phyloP scores from a whole-genome alignment of 768 basidiomycete genomes.

The Paxillus rubicundulus region DNA sequence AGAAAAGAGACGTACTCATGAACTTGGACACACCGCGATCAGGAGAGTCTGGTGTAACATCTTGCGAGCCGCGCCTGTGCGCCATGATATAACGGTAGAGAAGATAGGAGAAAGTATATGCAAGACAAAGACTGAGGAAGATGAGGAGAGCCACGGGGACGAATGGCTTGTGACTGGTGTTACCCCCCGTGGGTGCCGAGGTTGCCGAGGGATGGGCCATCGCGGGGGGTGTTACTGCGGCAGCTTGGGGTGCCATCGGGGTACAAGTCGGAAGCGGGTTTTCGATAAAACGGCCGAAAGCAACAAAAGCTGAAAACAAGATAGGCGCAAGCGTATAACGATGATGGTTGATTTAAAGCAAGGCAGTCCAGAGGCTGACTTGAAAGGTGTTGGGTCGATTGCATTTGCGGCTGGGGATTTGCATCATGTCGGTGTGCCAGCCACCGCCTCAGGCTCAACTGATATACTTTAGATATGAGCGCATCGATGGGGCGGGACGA shows the following conservation, averaged over 20 bases:
- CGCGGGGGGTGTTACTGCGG: not conserved
- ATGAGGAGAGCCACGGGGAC: slow-evolving; percentile 20
- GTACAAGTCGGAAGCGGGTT: slow-evolving; percentile 1
- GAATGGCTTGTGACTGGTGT: slow-evolving; percentile 3
- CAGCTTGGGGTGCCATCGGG: slow-evolving; percentile 25
- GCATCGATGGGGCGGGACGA: too few species aligned
- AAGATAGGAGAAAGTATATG: slow-evolving; percentile 25
- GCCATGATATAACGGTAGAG: slow-evolving; percentile 26
- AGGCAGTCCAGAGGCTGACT: slow-evolving; percentile 21
- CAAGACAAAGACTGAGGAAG: slow-evolving; percentile 26
- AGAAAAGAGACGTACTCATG: slow-evolving; percentile 21
- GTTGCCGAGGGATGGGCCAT: slow-evolving; percentile 2
- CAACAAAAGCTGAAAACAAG: slow-evolving; percentile 6
- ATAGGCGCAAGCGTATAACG: slow-evolving; percentile 12
- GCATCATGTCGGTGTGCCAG: not conserved
- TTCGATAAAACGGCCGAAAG: slow-evolving; percentile 8
- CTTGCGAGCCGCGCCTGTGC: slow-evolving; percentile 11
- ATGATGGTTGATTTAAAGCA: slow-evolving; percentile 6
- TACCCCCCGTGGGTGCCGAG: slow-evolving; percentile 1
- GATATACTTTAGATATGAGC: too few species aligned
- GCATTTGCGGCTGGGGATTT: slow-evolving; percentile 8
- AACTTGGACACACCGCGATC: slow-evolving; percentile 25
- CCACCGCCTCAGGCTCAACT: not conserved
- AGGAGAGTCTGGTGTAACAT: slow-evolving; percentile 17
- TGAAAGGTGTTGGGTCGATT: not conserved